Percentiles rank a stretch among this genome's conserved stretches.
phyloP scores from a whole-genome alignment of 169 alveolate species.

The Cryptosporidium parvum region DNA sequence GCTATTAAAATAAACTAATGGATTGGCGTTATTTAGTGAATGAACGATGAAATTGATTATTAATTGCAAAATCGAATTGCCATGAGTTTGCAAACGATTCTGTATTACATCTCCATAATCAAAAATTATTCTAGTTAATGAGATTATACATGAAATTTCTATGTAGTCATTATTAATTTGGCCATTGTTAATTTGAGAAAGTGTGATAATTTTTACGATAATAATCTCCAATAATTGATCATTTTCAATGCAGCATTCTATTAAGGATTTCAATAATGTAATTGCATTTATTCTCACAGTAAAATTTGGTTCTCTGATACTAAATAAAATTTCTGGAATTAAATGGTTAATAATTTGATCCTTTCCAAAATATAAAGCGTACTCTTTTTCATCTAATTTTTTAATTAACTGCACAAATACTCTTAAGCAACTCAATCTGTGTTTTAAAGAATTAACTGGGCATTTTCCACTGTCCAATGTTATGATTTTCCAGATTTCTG shows the following conservation, averaged over 20 bases:
- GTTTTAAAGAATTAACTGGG: slow-evolving; percentile 52
- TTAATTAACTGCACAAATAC: slow-evolving; percentile 39
- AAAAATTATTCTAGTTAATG: slow-evolving; percentile 23
- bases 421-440: slow-evolving; percentile 46
- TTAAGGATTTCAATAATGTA: slow-evolving; percentile 29
- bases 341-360: slow-evolving; percentile 30
- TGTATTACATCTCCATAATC: slow-evolving; percentile 58
- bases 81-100: neutral
- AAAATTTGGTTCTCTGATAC: slow-evolving; percentile 38
- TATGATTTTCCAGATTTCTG: slow-evolving; percentile 12
- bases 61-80: slow-evolving; percentile 2
- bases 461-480: slow-evolving; percentile 38
- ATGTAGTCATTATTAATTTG: slow-evolving; percentile 26
- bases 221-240: neutral
- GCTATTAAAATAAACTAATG: slow-evolving; percentile 15
- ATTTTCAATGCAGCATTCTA: slow-evolving; percentile 42
- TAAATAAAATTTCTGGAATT: slow-evolving; percentile 55
- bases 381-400: slow-evolving; percentile 25
- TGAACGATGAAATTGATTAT: slow-evolving; percentile 7
- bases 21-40: slow-evolving; percentile 1
- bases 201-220: slow-evolving; percentile 42
- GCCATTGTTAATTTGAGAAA: slow-evolving; percentile 10
- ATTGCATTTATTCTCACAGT: slow-evolving; percentile 56
- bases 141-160: slow-evolving; percentile 35
- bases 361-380: slow-evolving; percentile 5